Base-by-base conservation (phyloP, 306 rosid species). In the Castanopsis chinensis region DNA sequence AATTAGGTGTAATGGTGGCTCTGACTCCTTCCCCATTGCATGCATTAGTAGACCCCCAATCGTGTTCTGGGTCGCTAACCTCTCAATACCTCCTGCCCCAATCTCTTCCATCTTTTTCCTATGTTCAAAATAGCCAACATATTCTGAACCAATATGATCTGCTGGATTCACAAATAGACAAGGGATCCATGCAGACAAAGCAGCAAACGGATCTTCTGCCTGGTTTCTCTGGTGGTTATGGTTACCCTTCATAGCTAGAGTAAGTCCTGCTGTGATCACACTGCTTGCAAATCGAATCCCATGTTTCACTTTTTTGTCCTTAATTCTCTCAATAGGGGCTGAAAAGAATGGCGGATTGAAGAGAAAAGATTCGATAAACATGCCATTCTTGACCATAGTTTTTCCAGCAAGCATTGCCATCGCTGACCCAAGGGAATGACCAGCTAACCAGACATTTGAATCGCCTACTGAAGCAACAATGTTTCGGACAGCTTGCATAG, bases 351-450 rank as follows among this genome's bases (percentile, higher is more conserved):
- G 99, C 17, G 97, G 96, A 78, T 95, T 95, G 82, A 95, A 95
- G 70, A 93, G 97, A 83, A 89, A 93, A 74, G 98, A 83, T 78
- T 88, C 82, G 4, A 95, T 83, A 43, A 86, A 82, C 82, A 58
- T 45, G 49, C 94, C 94, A 43, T 28, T 72, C 82, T 82, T 88
- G 45, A 92, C 99, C 99, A 95, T 83, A 55, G 89, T 87, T 89
- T 90, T 95, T 45, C 98, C 99, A 23, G 87, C 69, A 61, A 93
- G 97, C 97, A 95, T 77, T 77, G 94, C 96, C 87, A 95, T 83
- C 77, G 90, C 94, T 51, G 99, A 93, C 77, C 99, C 99, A 4
- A 95, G 78, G 17, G 99, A 95, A 76, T 95, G 99, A 14, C 99
- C 99, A 0, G 97, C 89, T 76, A 95, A 80, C 99, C 99, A 95